phyloP scores from a whole-genome alignment of 176 grass and related monocot species.

The Cenchrus americanus region DNA sequence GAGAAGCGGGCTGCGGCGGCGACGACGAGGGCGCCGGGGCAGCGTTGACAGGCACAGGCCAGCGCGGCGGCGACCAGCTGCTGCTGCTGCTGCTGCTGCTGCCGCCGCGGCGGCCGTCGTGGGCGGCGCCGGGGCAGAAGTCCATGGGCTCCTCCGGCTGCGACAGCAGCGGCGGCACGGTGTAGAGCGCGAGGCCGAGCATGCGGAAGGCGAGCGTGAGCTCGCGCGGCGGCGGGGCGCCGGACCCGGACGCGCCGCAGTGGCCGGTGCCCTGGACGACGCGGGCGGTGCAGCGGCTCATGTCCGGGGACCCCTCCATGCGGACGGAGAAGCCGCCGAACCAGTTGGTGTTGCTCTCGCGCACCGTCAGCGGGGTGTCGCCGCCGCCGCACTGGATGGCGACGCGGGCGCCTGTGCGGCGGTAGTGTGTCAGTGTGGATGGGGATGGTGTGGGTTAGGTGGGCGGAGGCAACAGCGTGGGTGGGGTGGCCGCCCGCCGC shows the following conservation, averaged over 20 bases:
- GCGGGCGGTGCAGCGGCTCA: conserved; percentile 79
- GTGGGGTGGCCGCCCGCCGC: too few relatives aligned
- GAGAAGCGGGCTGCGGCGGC: not conserved
- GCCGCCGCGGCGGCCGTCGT: too few relatives aligned
- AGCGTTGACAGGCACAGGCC: too few relatives aligned
- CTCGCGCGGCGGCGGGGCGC: conserved; percentile 35
- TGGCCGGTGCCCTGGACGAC: conserved; percentile 61
- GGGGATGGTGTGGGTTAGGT: not conserved
- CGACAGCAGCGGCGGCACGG: conserved; percentile 68
- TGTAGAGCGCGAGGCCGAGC: conserved; percentile 71
- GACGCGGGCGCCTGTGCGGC: conserved; percentile 60
- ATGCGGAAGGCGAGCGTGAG: conserved; percentile 74
- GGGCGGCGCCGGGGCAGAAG: conserved; percentile 52
- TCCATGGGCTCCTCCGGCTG: conserved; percentile 61
- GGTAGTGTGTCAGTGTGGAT: not conserved
- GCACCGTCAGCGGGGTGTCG: conserved; percentile 44
- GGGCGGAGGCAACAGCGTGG: not conserved
- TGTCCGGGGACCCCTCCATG: conserved; percentile 73
- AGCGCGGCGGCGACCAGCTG: too few relatives aligned
- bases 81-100: too few relatives aligned
- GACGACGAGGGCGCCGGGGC: not conserved
- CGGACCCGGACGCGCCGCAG: conserved; percentile 45
- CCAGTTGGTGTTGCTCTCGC: conserved; percentile 86
- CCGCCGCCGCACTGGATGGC: conserved; percentile 70
- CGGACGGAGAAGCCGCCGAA: conserved; percentile 70